These are phyloP conservation scores for Flaveria linearis DNA, from an alignment of 129 eudicot species.

Conservation along the genomic window DNA sequence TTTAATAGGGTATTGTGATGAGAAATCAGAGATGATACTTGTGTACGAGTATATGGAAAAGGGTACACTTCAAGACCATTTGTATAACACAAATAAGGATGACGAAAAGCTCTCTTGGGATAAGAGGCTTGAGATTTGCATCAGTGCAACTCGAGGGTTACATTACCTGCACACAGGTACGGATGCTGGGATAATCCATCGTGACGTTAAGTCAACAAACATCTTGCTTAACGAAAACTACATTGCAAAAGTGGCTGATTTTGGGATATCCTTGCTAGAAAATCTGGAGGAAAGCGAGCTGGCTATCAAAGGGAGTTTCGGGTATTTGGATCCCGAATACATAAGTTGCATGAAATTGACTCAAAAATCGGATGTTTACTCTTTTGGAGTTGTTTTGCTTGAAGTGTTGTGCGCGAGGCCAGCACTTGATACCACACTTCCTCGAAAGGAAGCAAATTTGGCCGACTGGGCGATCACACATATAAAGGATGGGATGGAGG, in stretches of 20 bases:
- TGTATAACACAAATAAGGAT: constrained; percentile 29
- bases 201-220: constrained; percentile 76
- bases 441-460: constrained; percentile 50
- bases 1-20: constrained; percentile 69
- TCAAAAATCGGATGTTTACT: constrained; percentile 62
- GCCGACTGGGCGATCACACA: constrained; percentile 57
- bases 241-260: constrained; percentile 65
- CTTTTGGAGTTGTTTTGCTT: constrained; percentile 69
- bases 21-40: constrained; percentile 59
- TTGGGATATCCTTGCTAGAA: constrained; percentile 53
- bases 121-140: constrained; percentile 60
- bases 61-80: constrained; percentile 65
- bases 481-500: constrained; percentile 42
- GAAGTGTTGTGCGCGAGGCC: constrained; percentile 70
- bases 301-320: constrained; percentile 61
- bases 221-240: constrained; percentile 56
- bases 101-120: constrained; percentile 47
- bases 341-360: constrained; percentile 50
- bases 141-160: constrained; percentile 60
- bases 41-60: constrained; percentile 74
- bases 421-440: constrained; percentile 42
- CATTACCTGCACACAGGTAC: constrained; percentile 65
- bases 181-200: constrained; percentile 58
- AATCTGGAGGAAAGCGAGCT: constrained; percentile 38
- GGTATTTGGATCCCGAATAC: constrained; percentile 74